These are phyloP conservation scores for Monosporozyma unispora DNA, from an alignment of 805 yeast genomes.

Conservation along the genomic window DNA sequence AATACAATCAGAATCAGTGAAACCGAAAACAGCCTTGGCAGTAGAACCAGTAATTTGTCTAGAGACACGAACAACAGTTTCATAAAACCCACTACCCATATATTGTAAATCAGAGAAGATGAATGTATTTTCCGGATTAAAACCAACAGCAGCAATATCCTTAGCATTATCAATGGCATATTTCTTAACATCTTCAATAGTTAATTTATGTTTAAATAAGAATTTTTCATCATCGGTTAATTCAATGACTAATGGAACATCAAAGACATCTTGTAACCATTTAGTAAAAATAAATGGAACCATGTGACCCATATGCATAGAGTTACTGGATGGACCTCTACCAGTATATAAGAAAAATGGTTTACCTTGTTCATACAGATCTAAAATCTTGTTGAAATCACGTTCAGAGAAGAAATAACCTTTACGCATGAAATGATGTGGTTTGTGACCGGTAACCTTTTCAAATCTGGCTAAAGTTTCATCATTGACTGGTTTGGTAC, in stretches of 20 bases:
- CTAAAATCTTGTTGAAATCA: constrained; percentile 69
- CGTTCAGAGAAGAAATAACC: constrained; percentile 92
- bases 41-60: constrained; percentile 96
- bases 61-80: constrained; percentile 84
- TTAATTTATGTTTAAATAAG: constrained; percentile 81
- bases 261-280: constrained; percentile 97
- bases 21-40: constrained; percentile 94
- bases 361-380: constrained; percentile 86
- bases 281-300: constrained; percentile 91
- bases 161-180: constrained; percentile 79
- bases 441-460: constrained; percentile 77
- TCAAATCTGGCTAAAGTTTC: constrained; percentile 72
- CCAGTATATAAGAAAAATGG: constrained; percentile 95
- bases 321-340: constrained; percentile 90
- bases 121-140: constrained; percentile 89
- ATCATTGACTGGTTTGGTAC: constrained; percentile 61
- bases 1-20: constrained; percentile 87
- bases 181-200: constrained; percentile 76
- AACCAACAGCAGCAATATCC: constrained; percentile 91
- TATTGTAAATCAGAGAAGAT: constrained; percentile 87
- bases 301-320: constrained; percentile 96
- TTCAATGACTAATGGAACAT: constrained; percentile 89
- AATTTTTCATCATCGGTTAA: constrained; percentile 96
- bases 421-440: constrained; percentile 82
- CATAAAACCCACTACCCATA: constrained; percentile 91